These are phyloP conservation scores for Pseudogymnoascus sp. DNA, from an alignment of 2,329 filamentous ascomycete species.

Conservation along the genomic window DNA sequence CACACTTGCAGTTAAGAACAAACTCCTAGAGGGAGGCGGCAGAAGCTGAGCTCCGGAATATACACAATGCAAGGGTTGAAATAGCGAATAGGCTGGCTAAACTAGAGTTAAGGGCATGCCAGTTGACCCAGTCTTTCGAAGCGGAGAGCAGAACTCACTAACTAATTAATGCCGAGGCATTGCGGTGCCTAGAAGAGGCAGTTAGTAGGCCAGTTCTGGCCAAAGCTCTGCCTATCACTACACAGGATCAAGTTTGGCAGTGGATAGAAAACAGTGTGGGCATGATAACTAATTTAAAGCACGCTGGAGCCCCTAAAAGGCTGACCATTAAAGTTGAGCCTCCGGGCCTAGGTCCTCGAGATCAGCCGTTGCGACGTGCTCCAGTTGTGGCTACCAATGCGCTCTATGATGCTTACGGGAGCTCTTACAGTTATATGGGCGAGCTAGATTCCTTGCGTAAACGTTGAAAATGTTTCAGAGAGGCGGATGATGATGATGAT, in stretches of 20 bases:
- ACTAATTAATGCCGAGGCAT: constrained; percentile 14
- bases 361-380: constrained; percentile 8
- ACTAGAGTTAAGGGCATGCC: constrained; percentile 8
- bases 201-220: constrained; percentile 10
- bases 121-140: constrained; percentile 14
- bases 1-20: no score
- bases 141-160: constrained; percentile 14
- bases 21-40: no score
- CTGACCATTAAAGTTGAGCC: constrained; percentile 7
- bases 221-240: constrained; percentile 11
- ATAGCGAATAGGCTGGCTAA: no score
- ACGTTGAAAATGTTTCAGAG: constrained; percentile 6
- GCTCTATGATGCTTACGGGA: not conserved
- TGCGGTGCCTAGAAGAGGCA: constrained; percentile 14
- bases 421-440: constrained; percentile 9
- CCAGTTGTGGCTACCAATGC: constrained; percentile 7
- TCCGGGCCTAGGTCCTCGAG: constrained; percentile 5
- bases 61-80: no score
- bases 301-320: constrained; percentile 2
- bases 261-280: constrained; percentile 2
- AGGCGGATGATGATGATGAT: constrained; percentile 8
- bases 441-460: constrained; percentile 6
- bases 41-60: no score
- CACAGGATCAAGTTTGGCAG: constrained; percentile 11
- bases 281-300: constrained; percentile 4